A percentile compares a stretch with the other conserved stretches of the same genome.
phyloP scores from a whole-genome alignment of 352 stramenopile genomes.

The Pythium myriotylum region DNA sequence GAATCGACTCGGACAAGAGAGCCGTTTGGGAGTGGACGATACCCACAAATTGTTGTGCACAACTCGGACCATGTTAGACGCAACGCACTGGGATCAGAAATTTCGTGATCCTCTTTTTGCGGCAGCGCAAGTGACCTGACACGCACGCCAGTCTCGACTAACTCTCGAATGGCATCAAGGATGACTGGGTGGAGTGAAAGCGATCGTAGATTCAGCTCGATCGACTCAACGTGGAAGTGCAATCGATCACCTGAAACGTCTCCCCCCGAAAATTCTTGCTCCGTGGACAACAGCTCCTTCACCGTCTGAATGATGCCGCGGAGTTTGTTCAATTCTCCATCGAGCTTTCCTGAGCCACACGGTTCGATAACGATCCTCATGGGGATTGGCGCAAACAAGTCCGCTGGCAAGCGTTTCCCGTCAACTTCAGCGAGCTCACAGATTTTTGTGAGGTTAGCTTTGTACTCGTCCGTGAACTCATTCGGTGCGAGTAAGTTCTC shows the following conservation, averaged over 20 bases:
- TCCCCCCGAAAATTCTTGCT: background rate
- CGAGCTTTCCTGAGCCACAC: background rate
- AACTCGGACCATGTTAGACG: background rate
- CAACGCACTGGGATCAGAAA: background rate
- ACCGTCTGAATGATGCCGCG: conserved; percentile 1
- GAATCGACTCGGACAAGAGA: background rate
- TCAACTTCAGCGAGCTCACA: background rate
- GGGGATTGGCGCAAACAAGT: conserved; percentile 3
- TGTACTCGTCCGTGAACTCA: conserved; percentile 2
- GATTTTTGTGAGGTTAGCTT: conserved; percentile 2
- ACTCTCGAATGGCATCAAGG: conserved; percentile 4
- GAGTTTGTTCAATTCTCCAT: conserved; percentile 1
- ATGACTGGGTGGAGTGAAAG: conserved; percentile 2
- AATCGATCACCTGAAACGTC: background rate
- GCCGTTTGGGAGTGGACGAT: background rate
- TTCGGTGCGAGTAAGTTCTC: conserved; percentile 6
- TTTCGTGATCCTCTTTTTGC: background rate
- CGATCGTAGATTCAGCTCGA: background rate
- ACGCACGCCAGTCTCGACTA: conserved; percentile 9
- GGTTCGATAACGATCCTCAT: conserved; percentile 9
- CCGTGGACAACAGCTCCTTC: background rate
- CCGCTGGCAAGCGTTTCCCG: background rate
- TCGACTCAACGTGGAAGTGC: conserved; percentile 7
- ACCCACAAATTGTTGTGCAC: background rate
- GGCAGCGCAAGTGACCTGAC: conserved; percentile 3